Evolutionary conservation across 2,329 filamentous ascomycete species (phyloP).

Genomic region (Achaetomium macrosporum): DNA sequence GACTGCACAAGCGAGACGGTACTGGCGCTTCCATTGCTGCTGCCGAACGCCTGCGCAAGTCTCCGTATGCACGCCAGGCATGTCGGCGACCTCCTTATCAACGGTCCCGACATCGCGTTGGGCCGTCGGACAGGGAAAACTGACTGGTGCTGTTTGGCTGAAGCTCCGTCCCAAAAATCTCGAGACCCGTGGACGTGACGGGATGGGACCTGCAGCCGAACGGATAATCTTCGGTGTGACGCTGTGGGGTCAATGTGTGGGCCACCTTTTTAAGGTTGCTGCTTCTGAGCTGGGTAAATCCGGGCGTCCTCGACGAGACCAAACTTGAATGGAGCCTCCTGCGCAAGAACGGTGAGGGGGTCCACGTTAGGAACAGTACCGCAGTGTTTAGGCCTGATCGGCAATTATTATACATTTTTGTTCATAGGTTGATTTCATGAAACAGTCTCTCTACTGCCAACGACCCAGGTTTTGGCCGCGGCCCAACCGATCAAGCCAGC

Average conservation of each 20-base stretch:
- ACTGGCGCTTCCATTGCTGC: slow-evolving; percentile 18
- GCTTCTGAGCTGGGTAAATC: no score
- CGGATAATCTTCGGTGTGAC: slow-evolving; percentile 9
- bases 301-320: no score
- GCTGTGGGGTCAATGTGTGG: background rate
- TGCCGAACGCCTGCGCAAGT: slow-evolving; percentile 19
- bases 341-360: no score
- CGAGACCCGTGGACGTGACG: background rate
- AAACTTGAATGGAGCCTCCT: no score
- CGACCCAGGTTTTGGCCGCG: background rate
- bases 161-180: slow-evolving; percentile 12
- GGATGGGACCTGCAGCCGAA: background rate
- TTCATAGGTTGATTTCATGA: background rate
- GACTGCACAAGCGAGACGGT: slow-evolving; percentile 28
- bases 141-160: background rate
- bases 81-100: slow-evolving; percentile 22
- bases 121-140: background rate
- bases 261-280: no score
- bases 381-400: no score
- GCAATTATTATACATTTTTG: no score
- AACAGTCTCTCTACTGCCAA: background rate
- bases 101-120: slow-evolving; percentile 22
- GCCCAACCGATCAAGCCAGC: slow-evolving; percentile 21
- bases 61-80: slow-evolving; percentile 27
- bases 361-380: no score